Evolutionary conservation across 148 eudicot species (phyloP).

Genomic region (Polygonum aviculare): DNA sequence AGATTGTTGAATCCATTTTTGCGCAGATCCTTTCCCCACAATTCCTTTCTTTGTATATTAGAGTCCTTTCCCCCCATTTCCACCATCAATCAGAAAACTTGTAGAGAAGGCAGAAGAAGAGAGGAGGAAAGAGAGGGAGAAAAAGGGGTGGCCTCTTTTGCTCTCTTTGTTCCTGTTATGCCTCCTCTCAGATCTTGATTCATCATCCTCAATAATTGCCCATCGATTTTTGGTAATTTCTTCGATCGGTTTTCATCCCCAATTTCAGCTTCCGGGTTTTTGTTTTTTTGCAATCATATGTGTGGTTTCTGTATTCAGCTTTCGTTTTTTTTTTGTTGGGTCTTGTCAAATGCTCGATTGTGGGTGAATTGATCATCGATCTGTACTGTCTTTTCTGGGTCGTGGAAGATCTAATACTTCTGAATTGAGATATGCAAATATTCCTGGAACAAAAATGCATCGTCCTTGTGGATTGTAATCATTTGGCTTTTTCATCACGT

Average conservation of each 20-base stretch:
- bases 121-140: constrained; percentile 23
- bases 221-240: neutral
- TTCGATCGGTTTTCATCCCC: constrained; percentile 9
- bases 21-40: constrained; percentile 14
- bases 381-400: constrained; percentile 21
- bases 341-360: constrained; percentile 2
- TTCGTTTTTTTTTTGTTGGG: constrained; percentile 11
- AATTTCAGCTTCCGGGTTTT: constrained; percentile 12
- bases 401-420: constrained; percentile 46
- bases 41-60: constrained; percentile 8
- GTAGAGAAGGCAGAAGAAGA: neutral
- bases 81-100: constrained; percentile 12
- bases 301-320: neutral
- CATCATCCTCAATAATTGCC: constrained; percentile 6
- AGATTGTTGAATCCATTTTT: constrained; percentile 9
- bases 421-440: constrained; percentile 23
- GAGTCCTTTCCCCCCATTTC: neutral
- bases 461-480: neutral
- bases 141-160: constrained; percentile 42
- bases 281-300: neutral
- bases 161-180: constrained; percentile 43
- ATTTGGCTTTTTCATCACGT: neutral
- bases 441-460: constrained; percentile 16
- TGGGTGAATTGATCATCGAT: constrained; percentile 32
- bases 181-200: constrained; percentile 66